Conservation (phyloP, 768 basidiomycete genomes). For the Leucosporidium yakuticum region DNA sequence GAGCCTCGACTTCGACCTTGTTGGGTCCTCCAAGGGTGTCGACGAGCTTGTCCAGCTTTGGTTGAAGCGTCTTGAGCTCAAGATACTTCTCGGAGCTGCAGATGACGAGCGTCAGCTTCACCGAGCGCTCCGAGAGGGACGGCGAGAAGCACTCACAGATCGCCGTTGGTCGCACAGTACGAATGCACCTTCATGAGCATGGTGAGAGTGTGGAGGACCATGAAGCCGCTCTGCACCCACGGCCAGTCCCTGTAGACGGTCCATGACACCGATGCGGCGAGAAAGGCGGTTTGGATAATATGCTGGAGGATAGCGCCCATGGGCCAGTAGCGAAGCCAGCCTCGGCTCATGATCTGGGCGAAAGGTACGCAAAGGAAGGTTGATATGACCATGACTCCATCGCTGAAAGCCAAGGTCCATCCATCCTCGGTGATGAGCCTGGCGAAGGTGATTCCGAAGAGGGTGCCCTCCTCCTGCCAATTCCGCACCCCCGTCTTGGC, state of each 20-base stretch:
- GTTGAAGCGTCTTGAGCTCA: constrained; percentile 42
- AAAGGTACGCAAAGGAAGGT: constrained; percentile 76
- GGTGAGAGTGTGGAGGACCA: constrained; percentile 75
- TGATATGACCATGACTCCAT: constrained; percentile 68
- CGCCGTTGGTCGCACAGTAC: constrained; percentile 81
- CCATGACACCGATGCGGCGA: constrained; percentile 75
- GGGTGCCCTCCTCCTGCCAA: constrained; percentile 69
- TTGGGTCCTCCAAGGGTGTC: constrained; percentile 62
- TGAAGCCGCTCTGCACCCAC: constrained; percentile 87
- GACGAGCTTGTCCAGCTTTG: constrained; percentile 50
- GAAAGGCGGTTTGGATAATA: constrained; percentile 62
- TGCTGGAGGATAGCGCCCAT: constrained; percentile 74
- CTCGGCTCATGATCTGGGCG: constrained; percentile 60
- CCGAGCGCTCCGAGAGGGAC: constrained; percentile 43
- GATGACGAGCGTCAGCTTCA: constrained; percentile 47
- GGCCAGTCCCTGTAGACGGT: constrained; percentile 94
- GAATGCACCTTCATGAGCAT: constrained; percentile 70
- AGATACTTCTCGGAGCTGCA: constrained; percentile 33
- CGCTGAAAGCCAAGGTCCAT: constrained; percentile 71
- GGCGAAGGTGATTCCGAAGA: constrained; percentile 73
- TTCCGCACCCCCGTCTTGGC: constrained; percentile 51
- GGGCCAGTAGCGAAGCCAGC: constrained; percentile 77
- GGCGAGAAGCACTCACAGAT: constrained; percentile 51
- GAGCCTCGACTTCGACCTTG: constrained; percentile 35
- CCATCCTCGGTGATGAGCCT: constrained; percentile 82